phyloP scores from a whole-genome alignment of 768 basidiomycete genomes.

The Amanita muscaria region DNA sequence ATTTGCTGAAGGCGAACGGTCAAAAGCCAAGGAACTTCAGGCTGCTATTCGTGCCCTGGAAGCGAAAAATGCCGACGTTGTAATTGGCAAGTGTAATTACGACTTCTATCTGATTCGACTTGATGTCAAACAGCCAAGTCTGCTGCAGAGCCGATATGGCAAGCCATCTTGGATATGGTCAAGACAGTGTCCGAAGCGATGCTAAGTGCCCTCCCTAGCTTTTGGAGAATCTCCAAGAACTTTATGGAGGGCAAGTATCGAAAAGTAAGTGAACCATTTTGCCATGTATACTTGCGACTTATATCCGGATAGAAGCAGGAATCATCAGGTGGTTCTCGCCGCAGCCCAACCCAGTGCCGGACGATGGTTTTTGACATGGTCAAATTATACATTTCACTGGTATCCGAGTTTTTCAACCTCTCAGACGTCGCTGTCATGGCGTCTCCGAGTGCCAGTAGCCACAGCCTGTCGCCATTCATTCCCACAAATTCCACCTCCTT shows the following conservation, averaged over 20 bases:
- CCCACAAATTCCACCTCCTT: conserved; percentile 75
- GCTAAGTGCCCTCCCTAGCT: conserved; percentile 77
- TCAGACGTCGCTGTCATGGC: conserved; percentile 60
- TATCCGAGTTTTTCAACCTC: conserved; percentile 82
- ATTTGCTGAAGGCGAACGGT: conserved; percentile 30
- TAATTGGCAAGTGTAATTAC: conserved; percentile 40
- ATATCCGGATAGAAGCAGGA: conserved; percentile 19
- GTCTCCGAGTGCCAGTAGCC: conserved; percentile 31
- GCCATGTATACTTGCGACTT: conserved; percentile 6
- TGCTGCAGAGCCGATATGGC: conserved; percentile 74
- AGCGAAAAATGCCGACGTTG: conserved; percentile 49
- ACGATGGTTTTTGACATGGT: conserved; percentile 86
- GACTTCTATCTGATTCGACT: neutral
- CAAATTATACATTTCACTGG: conserved; percentile 72
- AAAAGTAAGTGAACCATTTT: conserved; percentile 43
- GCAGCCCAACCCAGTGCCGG: conserved; percentile 75
- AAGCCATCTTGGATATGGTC: conserved; percentile 65
- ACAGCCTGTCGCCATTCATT: conserved; percentile 40
- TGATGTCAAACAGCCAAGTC: conserved; percentile 44
- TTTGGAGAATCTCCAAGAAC: conserved; percentile 86
- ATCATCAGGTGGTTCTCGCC: conserved; percentile 41
- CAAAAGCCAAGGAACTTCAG: conserved; percentile 51
- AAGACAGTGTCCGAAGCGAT: conserved; percentile 85
- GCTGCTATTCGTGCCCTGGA: conserved; percentile 52
- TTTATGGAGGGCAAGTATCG: conserved; percentile 93